Conservation (phyloP, 257 asterid species). For the Perilla frutescens region DNA sequence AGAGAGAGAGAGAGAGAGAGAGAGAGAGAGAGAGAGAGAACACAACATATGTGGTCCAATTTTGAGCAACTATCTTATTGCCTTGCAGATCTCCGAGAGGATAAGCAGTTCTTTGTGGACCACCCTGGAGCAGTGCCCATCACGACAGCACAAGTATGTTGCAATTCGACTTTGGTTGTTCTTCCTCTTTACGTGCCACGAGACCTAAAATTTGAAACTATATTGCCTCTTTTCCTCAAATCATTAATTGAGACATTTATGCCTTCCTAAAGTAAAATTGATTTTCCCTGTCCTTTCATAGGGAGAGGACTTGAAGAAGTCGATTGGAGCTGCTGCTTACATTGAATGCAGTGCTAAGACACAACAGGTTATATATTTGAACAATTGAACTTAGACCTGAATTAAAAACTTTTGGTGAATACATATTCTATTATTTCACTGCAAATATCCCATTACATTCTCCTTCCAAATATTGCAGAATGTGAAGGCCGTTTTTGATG, state of each 20-base stretch:
- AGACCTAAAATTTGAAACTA: neutral
- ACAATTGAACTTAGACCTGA: neutral
- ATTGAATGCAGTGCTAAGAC: slow-evolving; percentile 86
- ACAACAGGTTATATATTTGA: slow-evolving; percentile 58
- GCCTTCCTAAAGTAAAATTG: slow-evolving; percentile 8
- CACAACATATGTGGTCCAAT: neutral
- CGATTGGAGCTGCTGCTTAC: slow-evolving; percentile 73
- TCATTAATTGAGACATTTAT: neutral
- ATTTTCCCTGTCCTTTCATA: slow-evolving; percentile 35
- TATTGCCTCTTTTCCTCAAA: neutral
- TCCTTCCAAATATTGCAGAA: slow-evolving; percentile 51
- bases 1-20: too few relatives aligned
- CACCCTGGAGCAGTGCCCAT: slow-evolving; percentile 83
- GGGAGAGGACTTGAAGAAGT: slow-evolving; percentile 78
- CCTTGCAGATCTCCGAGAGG: slow-evolving; percentile 77
- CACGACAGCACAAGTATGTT: slow-evolving; percentile 59
- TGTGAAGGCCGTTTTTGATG: slow-evolving; percentile 80
- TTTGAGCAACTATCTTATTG: slow-evolving; percentile 30
- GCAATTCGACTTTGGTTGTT: neutral
- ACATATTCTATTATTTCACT: neutral
- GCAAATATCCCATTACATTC: neutral
- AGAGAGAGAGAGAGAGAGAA: neutral
- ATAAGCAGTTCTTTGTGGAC: slow-evolving; percentile 65
- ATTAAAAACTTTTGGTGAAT: neutral
- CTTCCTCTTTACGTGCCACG: neutral